A percentile compares a stretch with the other conserved stretches of the same genome.
phyloP scores from a whole-genome alignment of 495 filamentous ascomycete genomes.

The Hypoxylon cercidicola region DNA sequence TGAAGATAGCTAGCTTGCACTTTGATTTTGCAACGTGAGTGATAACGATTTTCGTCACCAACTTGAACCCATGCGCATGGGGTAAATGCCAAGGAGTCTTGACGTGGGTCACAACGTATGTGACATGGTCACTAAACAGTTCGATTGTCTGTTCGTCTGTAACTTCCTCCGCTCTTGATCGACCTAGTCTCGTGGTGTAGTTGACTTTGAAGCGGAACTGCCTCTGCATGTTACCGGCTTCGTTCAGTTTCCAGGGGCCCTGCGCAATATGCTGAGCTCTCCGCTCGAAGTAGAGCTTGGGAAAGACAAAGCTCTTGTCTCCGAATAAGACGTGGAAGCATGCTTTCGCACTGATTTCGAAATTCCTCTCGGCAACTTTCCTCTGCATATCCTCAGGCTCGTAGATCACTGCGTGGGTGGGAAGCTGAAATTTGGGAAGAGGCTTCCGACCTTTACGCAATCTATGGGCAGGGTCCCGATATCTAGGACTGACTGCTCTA shows the following conservation, averaged over 20 bases:
- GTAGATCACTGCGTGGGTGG: conserved; percentile 82
- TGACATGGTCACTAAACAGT: conserved; percentile 91
- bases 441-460: conserved; percentile 66
- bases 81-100: conserved; percentile 94
- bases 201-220: conserved; percentile 84
- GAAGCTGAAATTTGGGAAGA: conserved; percentile 82
- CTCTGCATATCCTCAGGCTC: conserved; percentile 81
- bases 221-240: conserved; percentile 74
- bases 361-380: conserved; percentile 75
- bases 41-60: conserved; percentile 92
- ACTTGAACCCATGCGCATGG: conserved; percentile 77
- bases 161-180: conserved; percentile 66
- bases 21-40: conserved; percentile 91
- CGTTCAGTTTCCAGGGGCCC: conserved; percentile 80
- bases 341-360: conserved; percentile 89
- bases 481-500: conserved; percentile 53
- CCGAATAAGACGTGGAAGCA: conserved; percentile 96
- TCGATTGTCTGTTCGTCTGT: conserved; percentile 91
- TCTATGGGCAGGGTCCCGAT: conserved; percentile 68
- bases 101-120: conserved; percentile 90
- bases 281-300: conserved; percentile 86
- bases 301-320: conserved; percentile 93
- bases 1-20: conserved; percentile 90
- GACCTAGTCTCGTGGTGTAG: conserved; percentile 71
- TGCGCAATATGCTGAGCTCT: conserved; percentile 84